Evolutionary conservation across 306 rosid genomes (phyloP), one percentile per base, ranked within the genome.

Genomic region (Glycine soja): DNA sequence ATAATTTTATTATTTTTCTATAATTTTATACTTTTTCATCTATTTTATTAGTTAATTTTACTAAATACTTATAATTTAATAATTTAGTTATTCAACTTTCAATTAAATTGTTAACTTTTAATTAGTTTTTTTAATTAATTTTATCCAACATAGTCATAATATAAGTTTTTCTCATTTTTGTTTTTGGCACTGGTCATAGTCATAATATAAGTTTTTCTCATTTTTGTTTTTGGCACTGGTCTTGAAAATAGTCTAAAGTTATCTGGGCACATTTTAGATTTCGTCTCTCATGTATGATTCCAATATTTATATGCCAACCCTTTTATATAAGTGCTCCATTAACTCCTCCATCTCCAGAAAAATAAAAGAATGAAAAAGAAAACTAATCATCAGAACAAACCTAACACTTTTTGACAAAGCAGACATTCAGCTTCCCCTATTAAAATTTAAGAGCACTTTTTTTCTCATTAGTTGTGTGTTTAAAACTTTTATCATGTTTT

Each of bases 391-490:
- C 3, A 62, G 32, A 24, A 11, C 3, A 48, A 12, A 34, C 8
- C 5, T 12, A 50, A 71, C 13, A 16, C 40, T 9, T 68, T 43
- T 46, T 69, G 10, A 46, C 56, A 1, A 57, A 34, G 13, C n/a
- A 74, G 18, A 54, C 59, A 54, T 47, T 18, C 47, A 74, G 48
- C 48, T 54, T 73, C 18, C 3, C 79, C 32, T 24, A 11, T 11
- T 34, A 12, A 8, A 16, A 16, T 56, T 3, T 6, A 13, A 36
- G 6, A 38, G 43, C 43, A 38, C 43, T 5, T 0, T 38, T 38
- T 38, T 38, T 5, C 5, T 4, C 7, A 7, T 52, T 65, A 43
- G 52, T 48, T 14, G 10, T 14, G 10, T 4, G 12, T 48, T 63
- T 0, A 43, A 58, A 46, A 61, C 4, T 54, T 43, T 10, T 56